Percentiles rank a stretch among this genome's conserved stretches.
Conservation (phyloP, 352 stramenopile genomes). For the Phytophthora pistaciae region DNA sequence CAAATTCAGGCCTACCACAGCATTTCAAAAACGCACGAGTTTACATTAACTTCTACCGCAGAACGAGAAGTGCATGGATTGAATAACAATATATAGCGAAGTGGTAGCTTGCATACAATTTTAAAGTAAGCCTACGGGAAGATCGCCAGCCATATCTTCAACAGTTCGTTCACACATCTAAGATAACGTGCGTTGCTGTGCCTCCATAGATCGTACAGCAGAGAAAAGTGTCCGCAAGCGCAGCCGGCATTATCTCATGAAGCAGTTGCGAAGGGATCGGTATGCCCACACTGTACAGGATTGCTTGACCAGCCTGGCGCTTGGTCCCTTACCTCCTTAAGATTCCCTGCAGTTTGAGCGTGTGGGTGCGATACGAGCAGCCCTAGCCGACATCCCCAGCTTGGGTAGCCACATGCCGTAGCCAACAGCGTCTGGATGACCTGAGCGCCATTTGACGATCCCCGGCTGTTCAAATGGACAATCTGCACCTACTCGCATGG, state of each 20-base stretch:
- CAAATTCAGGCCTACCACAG: neutral
- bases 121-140: neutral
- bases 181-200: conserved; percentile 14
- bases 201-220: conserved; percentile 16
- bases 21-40: neutral
- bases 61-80: neutral
- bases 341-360: conserved; percentile 1
- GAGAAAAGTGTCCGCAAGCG: neutral
- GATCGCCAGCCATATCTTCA: neutral
- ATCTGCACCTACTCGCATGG: neutral
- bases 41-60: neutral
- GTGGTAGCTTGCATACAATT: neutral
- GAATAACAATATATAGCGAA: neutral
- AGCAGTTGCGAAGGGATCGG: conserved; percentile 2
- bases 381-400: neutral
- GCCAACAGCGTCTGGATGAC: conserved; percentile 16
- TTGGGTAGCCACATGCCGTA: neutral
- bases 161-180: conserved; percentile 9
- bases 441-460: neutral
- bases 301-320: neutral
- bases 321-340: neutral
- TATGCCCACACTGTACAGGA: neutral
- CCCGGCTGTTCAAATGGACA: conserved; percentile 1
- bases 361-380: neutral
- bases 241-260: neutral